phyloP scores from a whole-genome alignment of 2,329 filamentous ascomycete species.

The Cladosporium sphaerospermum region DNA sequence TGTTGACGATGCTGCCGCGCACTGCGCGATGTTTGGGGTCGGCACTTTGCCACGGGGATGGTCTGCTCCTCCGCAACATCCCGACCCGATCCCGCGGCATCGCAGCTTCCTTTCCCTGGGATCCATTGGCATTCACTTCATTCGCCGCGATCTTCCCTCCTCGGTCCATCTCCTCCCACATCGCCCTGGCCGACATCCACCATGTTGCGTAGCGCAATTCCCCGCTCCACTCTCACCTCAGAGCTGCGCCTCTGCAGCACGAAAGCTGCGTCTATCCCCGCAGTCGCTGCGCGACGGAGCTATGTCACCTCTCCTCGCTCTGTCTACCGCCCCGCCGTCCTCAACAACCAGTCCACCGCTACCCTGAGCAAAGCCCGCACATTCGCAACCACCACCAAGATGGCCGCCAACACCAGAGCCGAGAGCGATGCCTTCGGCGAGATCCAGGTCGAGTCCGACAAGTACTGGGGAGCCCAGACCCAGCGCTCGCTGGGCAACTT shows the following conservation, averaged over 20 bases:
- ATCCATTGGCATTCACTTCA: neutral
- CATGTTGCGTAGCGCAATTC: conserved; percentile 1
- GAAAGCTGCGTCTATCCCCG: neutral
- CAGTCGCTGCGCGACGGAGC: neutral
- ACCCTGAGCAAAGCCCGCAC: conserved; percentile 14
- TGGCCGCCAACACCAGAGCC: conserved; percentile 55
- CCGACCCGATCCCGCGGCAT: neutral
- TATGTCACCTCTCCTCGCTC: neutral
- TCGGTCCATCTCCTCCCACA: neutral
- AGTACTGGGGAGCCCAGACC: conserved; percentile 98
- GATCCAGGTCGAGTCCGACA: conserved; percentile 83
- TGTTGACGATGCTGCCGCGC: too few species aligned
- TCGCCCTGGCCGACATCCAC: neutral
- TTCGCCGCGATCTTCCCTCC: neutral
- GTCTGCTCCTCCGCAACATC: neutral
- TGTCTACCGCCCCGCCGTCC: neutral
- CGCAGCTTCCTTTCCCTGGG: neutral
- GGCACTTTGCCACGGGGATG: too few species aligned
- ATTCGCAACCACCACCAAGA: conserved; percentile 29
- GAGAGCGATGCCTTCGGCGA: conserved; percentile 98
- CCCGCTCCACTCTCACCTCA: neutral
- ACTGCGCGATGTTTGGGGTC: too few species aligned
- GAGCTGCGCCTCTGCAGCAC: neutral
- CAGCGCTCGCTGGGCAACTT: conserved; percentile 96
- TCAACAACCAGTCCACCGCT: neutral